Base-by-base conservation (phyloP, 495 filamentous ascomycete genomes). In the Penicillium egyptiacum region DNA sequence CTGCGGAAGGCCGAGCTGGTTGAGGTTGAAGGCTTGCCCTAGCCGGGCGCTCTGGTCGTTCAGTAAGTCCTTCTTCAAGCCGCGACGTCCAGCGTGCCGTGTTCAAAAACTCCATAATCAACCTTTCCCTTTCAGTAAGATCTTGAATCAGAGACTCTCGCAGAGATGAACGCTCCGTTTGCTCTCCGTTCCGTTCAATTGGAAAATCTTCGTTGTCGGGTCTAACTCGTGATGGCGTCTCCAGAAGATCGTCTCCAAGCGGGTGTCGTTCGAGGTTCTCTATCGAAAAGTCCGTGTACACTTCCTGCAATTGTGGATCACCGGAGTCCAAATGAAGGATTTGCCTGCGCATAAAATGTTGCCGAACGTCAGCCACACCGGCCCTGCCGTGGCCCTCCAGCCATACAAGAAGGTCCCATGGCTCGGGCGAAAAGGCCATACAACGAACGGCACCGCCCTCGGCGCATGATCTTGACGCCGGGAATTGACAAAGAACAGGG, bases 341-440 rank as follows among this genome's bases (percentile, higher is more conserved):
- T 67, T 98, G 94, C 31, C 89, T 84, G 26, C 86, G 85, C 22
- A 79, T 72, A 58, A 96, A 91, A 20, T 86, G 84, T 56, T 83
- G 85, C 22, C 94, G 87, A 22, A 92, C 74, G 75, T 98, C 94
- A 3, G 88, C 88, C 44, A 98, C 78, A 11, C 91, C 92, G 33
- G 93, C 81, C 60, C 88, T 82, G 9, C 90, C 92, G 57, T 86
- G 87, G 58, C 96, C 88, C 73, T 98, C 94, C 20, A 91, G 84
- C 92, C 93, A 97, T 23, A 95, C 88, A 33, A 98, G 79, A 16
- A 98, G 82, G 69, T 98, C 93, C 82, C 86, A 89, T 10, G 92
- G 90, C 19, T 88, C 89, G 3, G 94, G 92, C 0, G 89, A 88
- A 67, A 98, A 98, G 22, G 85, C 80, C 86, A 98, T 93, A 53